Conservation (phyloP, 345 rosid species). For the Salix suchowensis region DNA sequence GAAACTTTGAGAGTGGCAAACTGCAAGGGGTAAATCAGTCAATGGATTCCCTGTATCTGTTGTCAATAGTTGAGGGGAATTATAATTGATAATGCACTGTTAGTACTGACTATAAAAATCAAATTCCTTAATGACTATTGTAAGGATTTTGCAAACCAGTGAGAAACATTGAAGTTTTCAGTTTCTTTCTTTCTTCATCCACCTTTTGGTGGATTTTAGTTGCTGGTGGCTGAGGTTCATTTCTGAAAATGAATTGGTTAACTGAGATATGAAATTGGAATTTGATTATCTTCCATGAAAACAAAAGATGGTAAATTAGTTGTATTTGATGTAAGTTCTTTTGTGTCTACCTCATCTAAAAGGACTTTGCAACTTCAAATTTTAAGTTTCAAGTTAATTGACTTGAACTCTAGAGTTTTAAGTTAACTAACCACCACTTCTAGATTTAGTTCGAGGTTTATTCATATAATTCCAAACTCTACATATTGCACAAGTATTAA, state of each 20-base stretch:
- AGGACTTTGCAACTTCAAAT: no score
- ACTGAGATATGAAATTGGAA: not conserved
- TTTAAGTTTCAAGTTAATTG: no score
- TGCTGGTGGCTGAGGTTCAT: not conserved
- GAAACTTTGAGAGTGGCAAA: not conserved
- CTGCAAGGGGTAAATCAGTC: not conserved
- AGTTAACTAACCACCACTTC: no score
- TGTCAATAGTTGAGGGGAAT: no score
- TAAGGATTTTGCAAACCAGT: not conserved
- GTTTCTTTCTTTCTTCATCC: not conserved
- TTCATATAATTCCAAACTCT: no score
- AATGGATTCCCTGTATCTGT: not conserved
- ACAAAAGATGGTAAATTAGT: no score
- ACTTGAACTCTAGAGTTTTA: no score
- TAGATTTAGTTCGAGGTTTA: no score
- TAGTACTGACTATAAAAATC: not conserved
- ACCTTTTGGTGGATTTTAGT: not conserved
- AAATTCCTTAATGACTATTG: not conserved
- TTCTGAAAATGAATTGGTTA: not conserved
- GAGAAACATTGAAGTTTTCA: not conserved
- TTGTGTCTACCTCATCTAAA: no score
- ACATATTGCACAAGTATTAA: no score
- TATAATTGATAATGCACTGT: not conserved
- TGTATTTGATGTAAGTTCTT: no score
- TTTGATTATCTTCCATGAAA: not conserved